Evolutionary conservation across 164 flowering plant genomes (phyloP), one percentile per base, ranked within the genome.

Genomic region (Saururus chinensis): DNA sequence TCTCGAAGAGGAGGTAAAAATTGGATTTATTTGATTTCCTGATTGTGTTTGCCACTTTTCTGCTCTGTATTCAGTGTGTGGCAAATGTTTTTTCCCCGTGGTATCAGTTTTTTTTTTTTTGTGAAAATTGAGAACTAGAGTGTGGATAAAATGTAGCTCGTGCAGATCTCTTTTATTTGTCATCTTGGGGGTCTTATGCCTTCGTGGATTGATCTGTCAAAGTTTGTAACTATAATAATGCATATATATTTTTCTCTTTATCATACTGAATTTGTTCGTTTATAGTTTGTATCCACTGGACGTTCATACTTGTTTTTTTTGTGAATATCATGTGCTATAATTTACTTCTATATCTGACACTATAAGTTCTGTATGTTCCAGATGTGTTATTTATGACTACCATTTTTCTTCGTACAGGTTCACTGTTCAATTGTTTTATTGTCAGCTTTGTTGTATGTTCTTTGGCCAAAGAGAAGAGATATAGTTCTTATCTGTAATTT

Each of bases 1-100:
- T 66, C 85, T 95, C 35, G 93, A 88, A 59, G 74, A 84, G 79
- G 89, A 97, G 84, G 97, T 95, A 85, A 25, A 45, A 24, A 35
- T 9, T 22, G 4, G 17, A 19, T 25, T 24, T 42, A 22, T 60
- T 25, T 4, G 24, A 40, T 6, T 19, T 54, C 57, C 26, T 37
- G 14, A 14, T 30, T 37, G 5, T 16, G 17, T 58, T 40, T 4
- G 3, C 25, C 21, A 13, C 9, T 58, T 14, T 14, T 57, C 30
- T 26, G 4, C 45, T 37, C 9, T 58, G 60, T 58, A 24, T 24
- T 53, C 23, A 53, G 23, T 12, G 9, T n/a, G 37, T 24, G 21
- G 58, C 5, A 30, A 5, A 11, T 55, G 35, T 55, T 24, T 1
- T 53, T 49, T 53, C 20, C 7, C 20, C 19, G 23, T n/a, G 1